phyloP scores from a whole-genome alignment of 805 yeast species.

The Vanderwaltozyma tropicalis region DNA sequence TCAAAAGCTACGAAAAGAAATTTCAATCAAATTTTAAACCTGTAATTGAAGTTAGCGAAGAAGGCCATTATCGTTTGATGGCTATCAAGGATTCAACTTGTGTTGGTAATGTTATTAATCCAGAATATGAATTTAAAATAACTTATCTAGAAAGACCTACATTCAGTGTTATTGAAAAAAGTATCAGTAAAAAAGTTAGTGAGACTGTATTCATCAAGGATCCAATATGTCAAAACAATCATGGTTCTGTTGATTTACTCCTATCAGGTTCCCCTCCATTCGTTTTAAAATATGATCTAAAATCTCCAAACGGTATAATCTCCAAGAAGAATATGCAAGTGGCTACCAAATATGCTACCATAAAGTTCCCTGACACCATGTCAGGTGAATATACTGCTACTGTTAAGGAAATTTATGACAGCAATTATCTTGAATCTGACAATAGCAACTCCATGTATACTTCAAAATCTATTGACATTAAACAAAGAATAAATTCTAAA shows the following conservation, averaged over 20 bases:
- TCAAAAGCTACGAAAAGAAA: slow-evolving; percentile 16
- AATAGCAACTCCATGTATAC: slow-evolving; percentile 5
- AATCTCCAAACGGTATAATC: slow-evolving; percentile 44
- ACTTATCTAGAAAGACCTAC: slow-evolving; percentile 38
- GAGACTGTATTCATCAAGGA: slow-evolving; percentile 26
- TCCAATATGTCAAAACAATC: slow-evolving; percentile 40
- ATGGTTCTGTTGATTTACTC: slow-evolving; percentile 39
- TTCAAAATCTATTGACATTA: slow-evolving; percentile 30
- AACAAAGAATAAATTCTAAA: slow-evolving; percentile 46
- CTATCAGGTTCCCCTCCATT: slow-evolving; percentile 58
- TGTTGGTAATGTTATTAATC: slow-evolving; percentile 35
- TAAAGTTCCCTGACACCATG: slow-evolving; percentile 34
- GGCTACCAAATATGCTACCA: slow-evolving; percentile 40
- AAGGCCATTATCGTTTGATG: slow-evolving; percentile 40
- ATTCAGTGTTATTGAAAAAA: slow-evolving; percentile 30
- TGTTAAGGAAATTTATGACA: slow-evolving; percentile 56
- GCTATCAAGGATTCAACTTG: slow-evolving; percentile 44
- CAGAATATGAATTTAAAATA: slow-evolving; percentile 29
- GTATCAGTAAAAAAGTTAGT: slow-evolving; percentile 15
- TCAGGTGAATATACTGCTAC: slow-evolving; percentile 54
- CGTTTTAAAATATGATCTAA: slow-evolving; percentile 53
- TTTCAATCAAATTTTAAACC: slow-evolving; percentile 26
- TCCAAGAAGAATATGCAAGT: slow-evolving; percentile 35
- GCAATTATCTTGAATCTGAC: slow-evolving; percentile 41
- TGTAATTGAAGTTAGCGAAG: slow-evolving; percentile 29